Base-by-base conservation (phyloP, 176 grass and related monocot species). In the Thalia dealbata region DNA sequence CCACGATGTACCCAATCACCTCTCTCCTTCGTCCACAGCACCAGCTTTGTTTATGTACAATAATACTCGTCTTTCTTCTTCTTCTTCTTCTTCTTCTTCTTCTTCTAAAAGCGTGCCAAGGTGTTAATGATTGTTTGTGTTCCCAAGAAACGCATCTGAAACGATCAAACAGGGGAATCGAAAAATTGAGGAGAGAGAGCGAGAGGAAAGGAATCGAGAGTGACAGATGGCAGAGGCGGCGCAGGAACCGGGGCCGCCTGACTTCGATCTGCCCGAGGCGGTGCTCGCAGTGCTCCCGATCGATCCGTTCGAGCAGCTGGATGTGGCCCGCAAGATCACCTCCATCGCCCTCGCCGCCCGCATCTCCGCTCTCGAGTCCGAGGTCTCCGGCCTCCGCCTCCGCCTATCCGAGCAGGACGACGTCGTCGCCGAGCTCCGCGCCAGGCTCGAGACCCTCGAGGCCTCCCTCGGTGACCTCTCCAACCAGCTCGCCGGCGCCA, bases 251-350 rank as follows among this genome's bases (percentile, higher is more conserved):
- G 19, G 10, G 65, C 35, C 35, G 65, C 32, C 38, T 35, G 35
- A 68, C 65, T 68, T 68, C 65, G 65, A 45, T 24, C 65, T 68
- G 65, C 65, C 65, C 65, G 35, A 24, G 65, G 65, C 27, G 27
- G 38, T 68, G 65, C 65, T 68, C 32, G 21, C 65, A 19, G 38
- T 43, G 35, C 65, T 68, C 32, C 65, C 65, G 3, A n/a, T 14
- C 19, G 65, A 68, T 9, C 38, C 38, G 19, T 45, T 68, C 65
- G 65, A 68, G 38, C 70, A 29, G 48, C 48, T 72, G 26, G 70
- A 52, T 45, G 90, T 93, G 79, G 95, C 95, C 79, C 85, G 90
- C 14, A 93, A 66, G 85, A 88, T 93, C 83, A 93, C 95, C 73
- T 99, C 95, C 78, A 83, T 93, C 66, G 95, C 95, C 46, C 85